Evolutionary conservation across 352 stramenopile genomes (phyloP), one percentile per base, ranked within the genome.

Genomic region (Aphanomyces cochlioides): DNA sequence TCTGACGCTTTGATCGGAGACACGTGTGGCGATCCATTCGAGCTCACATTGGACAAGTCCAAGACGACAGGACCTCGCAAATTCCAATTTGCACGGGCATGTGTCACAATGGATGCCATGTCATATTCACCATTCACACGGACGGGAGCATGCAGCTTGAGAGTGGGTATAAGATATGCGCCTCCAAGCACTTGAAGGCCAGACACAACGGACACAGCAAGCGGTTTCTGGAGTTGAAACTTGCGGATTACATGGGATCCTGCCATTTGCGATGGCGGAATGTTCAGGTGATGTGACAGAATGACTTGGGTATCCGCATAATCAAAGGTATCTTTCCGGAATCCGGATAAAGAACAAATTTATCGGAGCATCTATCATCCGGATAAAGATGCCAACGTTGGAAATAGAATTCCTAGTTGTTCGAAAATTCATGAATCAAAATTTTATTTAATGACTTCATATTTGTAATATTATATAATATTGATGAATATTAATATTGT

Each of bases 1-100:
- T 70, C 64, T 15, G 45, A 36, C 5, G 64, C 12, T 50, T 38
- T 54, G 19, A 70, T 61, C 5, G 64, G 64, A 41, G 64, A 63
- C 36, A 45, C 56, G 54, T 70, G 64, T 10, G 64, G 64, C n/a
- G 64, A 70, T 39, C 64, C 64, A 43, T 70, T 70, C 19, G 64
- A 70, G 54, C 64, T 70, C 37, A 70, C 64, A 50, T 63, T 70
- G 37, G 37, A 43, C 37, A 70, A 54, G 36, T 70, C 64, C 19
- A 70, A 8, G 6, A 70, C 40, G 4, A 70, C 64, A 4, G 64
- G 64, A n/a, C 64, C 64, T 17, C 64, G 64, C n/a, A 70, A 53
- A 21, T 59, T 63, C 64, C 64, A 70, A 17, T 60, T 64, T 4
- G 34, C 5, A 12, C 40, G 28, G 7, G 64, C 53, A 7, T 59